phyloP scores from a whole-genome alignment of 495 filamentous ascomycete genomes.

The Penicillium salamii region DNA sequence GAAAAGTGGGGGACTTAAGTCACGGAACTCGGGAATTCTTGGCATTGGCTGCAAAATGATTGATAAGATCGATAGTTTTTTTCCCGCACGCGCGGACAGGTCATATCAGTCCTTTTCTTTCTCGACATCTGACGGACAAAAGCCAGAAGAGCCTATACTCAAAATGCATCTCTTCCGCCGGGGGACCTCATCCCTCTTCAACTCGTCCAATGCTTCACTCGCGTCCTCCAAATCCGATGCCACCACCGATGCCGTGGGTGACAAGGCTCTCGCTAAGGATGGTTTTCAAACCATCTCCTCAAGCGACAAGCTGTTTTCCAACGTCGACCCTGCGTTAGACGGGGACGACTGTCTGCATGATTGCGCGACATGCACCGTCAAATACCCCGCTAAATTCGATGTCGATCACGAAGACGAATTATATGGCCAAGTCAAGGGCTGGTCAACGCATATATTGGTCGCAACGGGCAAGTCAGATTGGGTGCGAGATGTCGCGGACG shows the following conservation, averaged over 20 bases:
- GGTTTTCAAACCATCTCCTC: slow-evolving; percentile 42
- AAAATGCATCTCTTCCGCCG: slow-evolving; percentile 40
- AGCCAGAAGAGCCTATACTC: neutral
- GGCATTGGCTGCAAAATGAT: slow-evolving; percentile 29
- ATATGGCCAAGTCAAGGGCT: slow-evolving; percentile 85
- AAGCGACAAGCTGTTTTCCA: slow-evolving; percentile 37
- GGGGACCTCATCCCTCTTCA: slow-evolving; percentile 35
- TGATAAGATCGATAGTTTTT: slow-evolving; percentile 28
- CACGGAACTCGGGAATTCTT: slow-evolving; percentile 17
- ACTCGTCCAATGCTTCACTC: slow-evolving; percentile 27
- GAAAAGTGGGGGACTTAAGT: slow-evolving; percentile 22
- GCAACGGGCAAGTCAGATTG: slow-evolving; percentile 95
- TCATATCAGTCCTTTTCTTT: neutral
- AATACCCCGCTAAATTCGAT: slow-evolving; percentile 70
- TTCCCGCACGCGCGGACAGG: slow-evolving; percentile 1
- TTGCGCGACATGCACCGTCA: slow-evolving; percentile 77
- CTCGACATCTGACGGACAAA: neutral
- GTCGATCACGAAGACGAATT: slow-evolving; percentile 76
- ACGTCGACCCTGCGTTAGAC: slow-evolving; percentile 68
- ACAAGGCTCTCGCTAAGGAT: slow-evolving; percentile 18
- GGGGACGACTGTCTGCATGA: slow-evolving; percentile 88
- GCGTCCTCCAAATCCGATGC: slow-evolving; percentile 27
- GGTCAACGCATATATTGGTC: slow-evolving; percentile 85
- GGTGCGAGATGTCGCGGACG: slow-evolving; percentile 85
- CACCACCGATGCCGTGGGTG: slow-evolving; percentile 21